These are phyloP conservation scores for Ulota crispa DNA, from an alignment of 225 moss, liverwort and hornwort species.

Conservation along the genomic window DNA sequence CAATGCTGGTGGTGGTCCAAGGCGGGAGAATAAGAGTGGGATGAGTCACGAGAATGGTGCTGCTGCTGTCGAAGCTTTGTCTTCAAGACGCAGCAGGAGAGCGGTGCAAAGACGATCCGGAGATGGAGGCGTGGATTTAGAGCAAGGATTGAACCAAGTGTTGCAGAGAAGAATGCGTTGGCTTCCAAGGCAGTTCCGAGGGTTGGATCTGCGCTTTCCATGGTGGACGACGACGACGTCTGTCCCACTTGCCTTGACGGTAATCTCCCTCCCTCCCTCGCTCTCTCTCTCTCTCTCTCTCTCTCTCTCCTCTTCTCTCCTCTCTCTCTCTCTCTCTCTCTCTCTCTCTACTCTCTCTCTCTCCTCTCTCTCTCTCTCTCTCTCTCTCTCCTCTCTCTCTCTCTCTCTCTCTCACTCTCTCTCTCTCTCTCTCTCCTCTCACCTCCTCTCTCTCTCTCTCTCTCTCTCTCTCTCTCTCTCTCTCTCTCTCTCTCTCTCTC, in stretches of 20 bases:
- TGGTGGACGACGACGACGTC: slow-evolving; percentile 79
- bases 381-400: no score
- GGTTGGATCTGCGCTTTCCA: slow-evolving; percentile 69
- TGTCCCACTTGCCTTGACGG: slow-evolving; percentile 98
- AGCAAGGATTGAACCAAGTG: slow-evolving; percentile 57
- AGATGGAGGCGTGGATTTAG: slow-evolving; percentile 53
- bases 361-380: no score
- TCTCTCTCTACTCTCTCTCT: no score
- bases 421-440: no score
- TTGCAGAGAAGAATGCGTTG: slow-evolving; percentile 53
- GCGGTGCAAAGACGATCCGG: slow-evolving; percentile 69
- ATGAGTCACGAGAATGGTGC: slow-evolving; percentile 41
- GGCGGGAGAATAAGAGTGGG: slow-evolving; percentile 56
- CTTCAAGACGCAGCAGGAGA: slow-evolving; percentile 69
- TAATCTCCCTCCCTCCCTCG: slow-evolving; percentile 9
- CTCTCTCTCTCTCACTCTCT: no score
- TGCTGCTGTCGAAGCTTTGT: slow-evolving; percentile 46
- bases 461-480: no score
- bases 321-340: no score
- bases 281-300: no score
- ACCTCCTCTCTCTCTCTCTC: no score
- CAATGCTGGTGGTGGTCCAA: slow-evolving; percentile 36
- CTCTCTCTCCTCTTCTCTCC: no score
- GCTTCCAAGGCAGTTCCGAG: slow-evolving; percentile 62
- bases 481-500: no score